A percentile compares a stretch with the other conserved stretches of the same genome.
Conservation (phyloP, 106 monocot genomes). For the Dendrobium catenatum region DNA sequence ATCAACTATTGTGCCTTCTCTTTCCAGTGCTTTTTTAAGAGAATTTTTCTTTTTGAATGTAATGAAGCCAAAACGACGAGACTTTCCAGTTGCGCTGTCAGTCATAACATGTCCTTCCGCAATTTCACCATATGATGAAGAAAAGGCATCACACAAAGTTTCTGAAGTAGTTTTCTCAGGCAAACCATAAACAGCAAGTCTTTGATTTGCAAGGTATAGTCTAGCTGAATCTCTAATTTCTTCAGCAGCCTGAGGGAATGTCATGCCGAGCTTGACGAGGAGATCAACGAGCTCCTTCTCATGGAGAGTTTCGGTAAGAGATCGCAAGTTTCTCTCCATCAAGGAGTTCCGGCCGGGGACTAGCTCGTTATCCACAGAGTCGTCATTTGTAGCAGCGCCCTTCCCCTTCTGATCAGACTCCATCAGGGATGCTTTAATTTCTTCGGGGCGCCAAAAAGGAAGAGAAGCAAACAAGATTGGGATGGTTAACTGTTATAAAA, state of each 20-base stretch:
- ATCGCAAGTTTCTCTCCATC: conserved; percentile 18
- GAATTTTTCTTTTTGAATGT: conserved; percentile 39
- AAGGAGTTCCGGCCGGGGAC: neutral
- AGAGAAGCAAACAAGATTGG: neutral
- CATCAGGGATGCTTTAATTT: conserved; percentile 10
- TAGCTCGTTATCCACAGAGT: neutral
- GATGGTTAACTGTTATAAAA: neutral
- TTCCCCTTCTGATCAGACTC: conserved; percentile 32
- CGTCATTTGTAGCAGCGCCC: neutral
- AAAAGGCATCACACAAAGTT: conserved; percentile 39
- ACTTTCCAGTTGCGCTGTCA: conserved; percentile 35
- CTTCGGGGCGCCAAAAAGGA: too few species aligned
- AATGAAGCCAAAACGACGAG: conserved; percentile 52
- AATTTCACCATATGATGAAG: conserved; percentile 28
- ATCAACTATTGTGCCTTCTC: conserved; percentile 39
- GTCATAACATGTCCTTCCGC: conserved; percentile 38
- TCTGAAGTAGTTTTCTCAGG: conserved; percentile 43
- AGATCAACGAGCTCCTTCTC: conserved; percentile 51
- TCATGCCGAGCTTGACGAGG: conserved; percentile 36
- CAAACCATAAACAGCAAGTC: conserved; percentile 42
- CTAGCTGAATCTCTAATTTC: conserved; percentile 37
- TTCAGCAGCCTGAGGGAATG: conserved; percentile 29
- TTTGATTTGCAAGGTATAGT: conserved; percentile 39
- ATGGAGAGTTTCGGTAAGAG: conserved; percentile 28
- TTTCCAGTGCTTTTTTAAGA: conserved; percentile 28